phyloP scores from a whole-genome alignment of 78 protist species.

The Polysphondylium violaceum region DNA sequence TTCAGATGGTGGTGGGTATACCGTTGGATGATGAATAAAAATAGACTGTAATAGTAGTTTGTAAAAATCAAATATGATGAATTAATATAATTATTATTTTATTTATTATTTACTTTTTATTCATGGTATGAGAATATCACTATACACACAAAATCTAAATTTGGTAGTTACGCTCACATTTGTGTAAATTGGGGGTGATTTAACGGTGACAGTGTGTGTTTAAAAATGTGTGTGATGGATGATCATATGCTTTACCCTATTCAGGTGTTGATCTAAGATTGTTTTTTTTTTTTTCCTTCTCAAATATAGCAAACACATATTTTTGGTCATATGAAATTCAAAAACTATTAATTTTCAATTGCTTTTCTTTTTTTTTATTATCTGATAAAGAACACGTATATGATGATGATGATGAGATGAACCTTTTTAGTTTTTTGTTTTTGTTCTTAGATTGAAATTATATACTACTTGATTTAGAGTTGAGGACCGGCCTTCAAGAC shows the following conservation, averaged over 20 bases:
- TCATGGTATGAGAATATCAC: too few species aligned
- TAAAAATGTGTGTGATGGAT: background rate
- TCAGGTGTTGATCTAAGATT: background rate
- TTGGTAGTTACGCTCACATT: too few species aligned
- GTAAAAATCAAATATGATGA: too few species aligned
- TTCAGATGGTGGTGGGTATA: background rate
- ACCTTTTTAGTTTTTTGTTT: background rate
- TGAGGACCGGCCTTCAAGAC: constrained; percentile 83
- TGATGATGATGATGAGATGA: background rate
- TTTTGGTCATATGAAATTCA: too few species aligned
- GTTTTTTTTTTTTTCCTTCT: background rate
- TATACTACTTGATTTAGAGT: background rate
- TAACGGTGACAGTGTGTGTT: background rate
- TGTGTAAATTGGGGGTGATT: too few species aligned
- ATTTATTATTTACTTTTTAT: too few species aligned
- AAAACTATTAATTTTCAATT: too few species aligned
- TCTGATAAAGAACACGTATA: too few species aligned
- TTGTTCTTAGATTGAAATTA: background rate
- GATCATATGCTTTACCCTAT: background rate
- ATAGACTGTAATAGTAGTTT: too few species aligned
- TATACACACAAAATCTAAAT: too few species aligned
- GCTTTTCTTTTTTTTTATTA: background rate
- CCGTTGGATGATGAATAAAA: too few species aligned
- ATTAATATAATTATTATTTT: too few species aligned
- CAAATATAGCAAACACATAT: background rate